Evolutionary conservation across 2,329 filamentous ascomycete genomes (phyloP).

Genomic region (Dactylonectria estremocensis): DNA sequence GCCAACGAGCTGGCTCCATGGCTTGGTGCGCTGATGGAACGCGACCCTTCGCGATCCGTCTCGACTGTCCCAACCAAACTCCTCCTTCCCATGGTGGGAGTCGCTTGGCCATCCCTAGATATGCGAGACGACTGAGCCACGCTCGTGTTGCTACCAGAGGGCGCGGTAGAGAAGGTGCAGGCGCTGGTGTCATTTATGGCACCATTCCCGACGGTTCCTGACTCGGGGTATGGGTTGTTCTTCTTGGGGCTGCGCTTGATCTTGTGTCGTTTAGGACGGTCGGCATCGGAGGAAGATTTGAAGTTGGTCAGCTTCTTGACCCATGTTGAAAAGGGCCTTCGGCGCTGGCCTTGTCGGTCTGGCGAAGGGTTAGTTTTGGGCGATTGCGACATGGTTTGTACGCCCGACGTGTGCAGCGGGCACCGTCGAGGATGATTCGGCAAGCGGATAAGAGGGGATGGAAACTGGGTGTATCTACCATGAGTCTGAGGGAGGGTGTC

Average conservation of each 20-base stretch:
- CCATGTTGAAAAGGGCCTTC: conserved; percentile 91
- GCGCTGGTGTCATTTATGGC: conserved; percentile 61
- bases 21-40: conserved; percentile 83
- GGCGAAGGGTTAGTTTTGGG: conserved; percentile 54
- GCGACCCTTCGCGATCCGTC: conserved; percentile 84
- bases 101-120: conserved; percentile 71
- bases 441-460: background rate
- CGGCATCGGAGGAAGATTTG: conserved; percentile 79
- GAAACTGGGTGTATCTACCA: conserved; percentile 36
- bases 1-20: conserved; percentile 77
- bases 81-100: conserved; percentile 75
- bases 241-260: conserved; percentile 74
- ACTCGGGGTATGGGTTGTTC: conserved; percentile 95
- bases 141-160: conserved; percentile 70
- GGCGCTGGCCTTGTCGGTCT: conserved; percentile 79
- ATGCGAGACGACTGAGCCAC: conserved; percentile 72
- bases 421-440: conserved; percentile 15
- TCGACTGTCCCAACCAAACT: conserved; percentile 85
- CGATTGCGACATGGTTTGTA: conserved; percentile 22
- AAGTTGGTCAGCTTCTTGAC: conserved; percentile 94
- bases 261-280: conserved; percentile 60
- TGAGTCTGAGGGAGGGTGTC: conserved; percentile 46
- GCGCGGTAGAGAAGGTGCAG: conserved; percentile 70
- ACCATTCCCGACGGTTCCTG: conserved; percentile 69
- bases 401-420: conserved; percentile 23